Conservation (phyloP, 768 basidiomycete genomes). For the Leccinum variicolor region DNA sequence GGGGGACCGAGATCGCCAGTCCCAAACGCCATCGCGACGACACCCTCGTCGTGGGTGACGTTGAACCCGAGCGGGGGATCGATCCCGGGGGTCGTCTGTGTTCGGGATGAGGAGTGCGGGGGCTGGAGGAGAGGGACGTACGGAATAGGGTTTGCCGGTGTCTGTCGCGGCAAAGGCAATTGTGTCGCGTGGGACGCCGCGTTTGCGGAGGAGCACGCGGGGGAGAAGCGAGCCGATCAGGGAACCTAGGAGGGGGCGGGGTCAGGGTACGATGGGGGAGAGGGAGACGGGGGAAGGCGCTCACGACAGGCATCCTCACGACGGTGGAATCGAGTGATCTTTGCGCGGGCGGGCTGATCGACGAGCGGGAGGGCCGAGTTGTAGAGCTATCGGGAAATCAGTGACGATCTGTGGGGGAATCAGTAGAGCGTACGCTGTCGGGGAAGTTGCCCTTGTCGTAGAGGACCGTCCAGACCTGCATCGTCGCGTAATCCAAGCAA, state of each 20-base stretch:
- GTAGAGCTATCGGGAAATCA: slow-evolving; percentile 49
- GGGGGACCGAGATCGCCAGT: slow-evolving; percentile 51
- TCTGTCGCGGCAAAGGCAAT: slow-evolving; percentile 57
- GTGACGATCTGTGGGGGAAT: not conserved
- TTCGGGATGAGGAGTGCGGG: not conserved
- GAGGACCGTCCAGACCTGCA: slow-evolving; percentile 43
- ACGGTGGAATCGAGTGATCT: slow-evolving; percentile 64
- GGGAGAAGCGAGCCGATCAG: slow-evolving; percentile 75
- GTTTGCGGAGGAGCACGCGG: slow-evolving; percentile 57
- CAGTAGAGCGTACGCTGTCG: slow-evolving; percentile 31
- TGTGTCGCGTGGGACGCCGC: slow-evolving; percentile 44
- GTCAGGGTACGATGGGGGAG: not conserved
- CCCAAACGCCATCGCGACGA: slow-evolving; percentile 64
- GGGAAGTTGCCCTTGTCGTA: slow-evolving; percentile 35
- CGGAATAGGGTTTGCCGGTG: slow-evolving; percentile 76
- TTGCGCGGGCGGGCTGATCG: slow-evolving; percentile 51
- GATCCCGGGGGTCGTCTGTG: slow-evolving; percentile 42
- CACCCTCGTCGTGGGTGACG: slow-evolving; percentile 73
- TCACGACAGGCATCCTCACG: slow-evolving; percentile 74
- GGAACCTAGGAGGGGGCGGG: slow-evolving; percentile 47
- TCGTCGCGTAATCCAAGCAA: slow-evolving; percentile 20
- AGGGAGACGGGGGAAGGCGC: slow-evolving; percentile 2
- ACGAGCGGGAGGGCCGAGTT: slow-evolving; percentile 54
- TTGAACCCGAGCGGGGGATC: slow-evolving; percentile 71
- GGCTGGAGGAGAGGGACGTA: slow-evolving; percentile 30